Base-by-base conservation (phyloP, 371 early-diverging fungal species). In the Mycotypha africana region DNA sequence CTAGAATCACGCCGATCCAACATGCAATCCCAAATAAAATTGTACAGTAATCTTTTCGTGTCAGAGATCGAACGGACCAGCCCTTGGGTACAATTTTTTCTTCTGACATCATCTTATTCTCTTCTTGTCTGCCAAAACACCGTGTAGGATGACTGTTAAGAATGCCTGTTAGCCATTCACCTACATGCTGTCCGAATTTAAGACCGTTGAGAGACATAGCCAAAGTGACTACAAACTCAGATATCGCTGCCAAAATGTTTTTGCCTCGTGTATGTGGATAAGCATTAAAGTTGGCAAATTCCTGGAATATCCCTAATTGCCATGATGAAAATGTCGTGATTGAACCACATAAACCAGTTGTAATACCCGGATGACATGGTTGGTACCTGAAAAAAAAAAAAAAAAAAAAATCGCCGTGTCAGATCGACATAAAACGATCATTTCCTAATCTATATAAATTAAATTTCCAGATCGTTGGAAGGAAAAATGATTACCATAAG, bases 301-400 rank as follows among this genome's bases (percentile, higher is more conserved):
- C 71, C 32, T 60, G 38, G 41, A 81, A 83, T 2, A 77, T 70
- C 11, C 56, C 76, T n/a, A 82, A 51, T 40, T 78, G 82, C 89
- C 89, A 91, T 1, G 88, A 83, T 10, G 91, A 91, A 49, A 91
- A 92, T 0, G 89, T 88, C 0, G 92, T 92, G 11, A 92, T 84
- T 0, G 91, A 88, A 0, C 92, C 92, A 54, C 92, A 92, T 15
- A 92, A 74, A 1, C 92, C 92, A 8, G 85, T 81, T 2, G 83
- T 68, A 6, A 90, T 41, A 0, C 76, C 88, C 2, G 76, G 54
- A 42, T 84, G 77, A 2, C 82, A 40, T 14, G 87, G 72, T 1
- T 62, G 47, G 41, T 79, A 79, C 12, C 70, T 67, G 12, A 28
- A 8, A 28, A 28, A 28, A n/a, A n/a, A n/a, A n/a, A n/a, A n/a